A percentile compares a stretch with the other conserved stretches of the same genome.
Evolutionary conservation across 768 basidiomycete species (phyloP).

Genomic region (Tulasnella sp.): DNA sequence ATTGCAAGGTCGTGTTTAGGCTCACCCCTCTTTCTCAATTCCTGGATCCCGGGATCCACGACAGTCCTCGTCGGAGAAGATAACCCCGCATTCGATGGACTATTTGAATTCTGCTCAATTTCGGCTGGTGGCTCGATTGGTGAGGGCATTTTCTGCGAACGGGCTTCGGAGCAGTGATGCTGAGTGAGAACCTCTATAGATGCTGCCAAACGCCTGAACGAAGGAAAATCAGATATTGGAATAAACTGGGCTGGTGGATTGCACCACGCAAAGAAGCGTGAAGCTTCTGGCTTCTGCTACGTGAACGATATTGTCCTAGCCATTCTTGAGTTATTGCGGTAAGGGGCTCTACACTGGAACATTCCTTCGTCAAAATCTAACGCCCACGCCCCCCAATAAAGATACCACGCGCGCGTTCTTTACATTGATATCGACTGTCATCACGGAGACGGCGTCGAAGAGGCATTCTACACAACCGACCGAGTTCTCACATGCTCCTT

Average conservation of each 20-base stretch:
- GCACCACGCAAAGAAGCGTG: constrained; percentile 98
- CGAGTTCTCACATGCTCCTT: constrained; percentile 96
- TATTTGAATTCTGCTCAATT: constrained; percentile 96
- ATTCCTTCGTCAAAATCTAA: constrained; percentile 33
- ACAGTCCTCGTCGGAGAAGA: constrained; percentile 76
- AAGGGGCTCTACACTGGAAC: constrained; percentile 38
- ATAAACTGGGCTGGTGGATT: constrained; percentile 99
- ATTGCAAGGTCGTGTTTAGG: neutral
- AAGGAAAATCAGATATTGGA: constrained; percentile 73
- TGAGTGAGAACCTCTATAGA: constrained; percentile 42
- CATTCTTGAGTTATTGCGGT: constrained; percentile 86
- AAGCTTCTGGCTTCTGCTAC: constrained; percentile 98
- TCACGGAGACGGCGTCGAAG: constrained; percentile 98
- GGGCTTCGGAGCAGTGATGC: neutral
- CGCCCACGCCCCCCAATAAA: constrained; percentile 80
- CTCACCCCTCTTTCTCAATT: neutral
- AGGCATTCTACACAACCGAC: constrained; percentile 96
- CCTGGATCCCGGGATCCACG: neutral
- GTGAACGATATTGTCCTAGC: constrained; percentile 96
- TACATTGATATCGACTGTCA: constrained; percentile 99
- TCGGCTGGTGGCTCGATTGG: constrained; percentile 94
- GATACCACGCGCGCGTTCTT: constrained; percentile 78
- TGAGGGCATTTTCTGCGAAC: constrained; percentile 39
- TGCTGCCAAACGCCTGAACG: constrained; percentile 74
- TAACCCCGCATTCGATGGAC: constrained; percentile 92